Evolutionary conservation across 1,139 yeast genomes (phyloP), one percentile per base, ranked within the genome.

Genomic region (Blastobotrys buckinghamii): DNA sequence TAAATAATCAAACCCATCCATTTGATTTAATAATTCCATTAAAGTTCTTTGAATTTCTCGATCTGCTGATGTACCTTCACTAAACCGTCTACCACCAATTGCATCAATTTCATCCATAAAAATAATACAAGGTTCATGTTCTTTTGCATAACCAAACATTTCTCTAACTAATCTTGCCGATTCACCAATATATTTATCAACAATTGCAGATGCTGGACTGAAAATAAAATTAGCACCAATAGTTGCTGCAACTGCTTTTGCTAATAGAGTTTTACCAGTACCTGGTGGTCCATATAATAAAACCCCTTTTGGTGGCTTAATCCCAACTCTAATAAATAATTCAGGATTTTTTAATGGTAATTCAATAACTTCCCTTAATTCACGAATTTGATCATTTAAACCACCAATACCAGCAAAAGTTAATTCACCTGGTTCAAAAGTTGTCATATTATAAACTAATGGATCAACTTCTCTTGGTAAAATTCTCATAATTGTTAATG

Each of bases 101-200:
- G 99, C 98, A 73, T 94, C 99, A 54, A 94, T 82, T 75, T 94
- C 99, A 73, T 94, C 99, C 97, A 94, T 90, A 67, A 94, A 94
- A 58, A 94, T 94, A 65, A 94, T 92, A 72, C 98, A 94, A 17
- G 99, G 99, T 64, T 87, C 97, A 67, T 94, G 97, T 64, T 92
- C 98, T 66, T 82, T 89, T 47, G 99, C 99, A 69, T 94, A 94
- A 46, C 95, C 86, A 72, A 94, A 94, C 98, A 94, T 92, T 69
- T 94, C 99, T 72, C 99, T 81, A 58, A 94, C 89, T 64, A 94
- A 78, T 63, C 98, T 80, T 1, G 98, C 97, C 24, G 95, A 84
- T 69, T 94, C 99, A 63, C 99, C 99, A 65, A 94, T 94, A 70
- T 94, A 94, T 70, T 94, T 94, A 70, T 94, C 98, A 47, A 94